phyloP scores from a whole-genome alignment of 2,329 filamentous ascomycete species.

The Arthrinium phaeospermum region DNA sequence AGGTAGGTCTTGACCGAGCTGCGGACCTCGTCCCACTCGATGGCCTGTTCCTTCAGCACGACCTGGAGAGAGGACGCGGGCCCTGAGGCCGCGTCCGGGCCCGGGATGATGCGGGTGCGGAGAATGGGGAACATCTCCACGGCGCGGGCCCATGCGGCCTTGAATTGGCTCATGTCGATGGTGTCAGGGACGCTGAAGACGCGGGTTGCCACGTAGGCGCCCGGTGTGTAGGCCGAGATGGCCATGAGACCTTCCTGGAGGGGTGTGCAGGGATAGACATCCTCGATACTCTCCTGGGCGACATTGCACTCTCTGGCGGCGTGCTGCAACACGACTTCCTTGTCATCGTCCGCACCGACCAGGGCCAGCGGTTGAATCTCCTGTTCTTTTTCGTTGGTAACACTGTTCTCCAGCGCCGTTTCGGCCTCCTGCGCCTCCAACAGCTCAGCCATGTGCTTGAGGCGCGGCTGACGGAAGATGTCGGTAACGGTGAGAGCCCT shows the following conservation, averaged over 20 bases:
- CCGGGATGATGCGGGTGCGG: not conserved
- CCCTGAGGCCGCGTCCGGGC: too few species aligned
- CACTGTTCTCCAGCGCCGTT: too few species aligned
- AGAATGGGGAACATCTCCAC: not conserved
- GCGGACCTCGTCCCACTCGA: not conserved
- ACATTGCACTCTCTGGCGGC: too few species aligned
- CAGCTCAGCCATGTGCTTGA: too few species aligned
- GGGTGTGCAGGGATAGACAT: conserved; percentile 31
- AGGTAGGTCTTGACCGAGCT: too few species aligned
- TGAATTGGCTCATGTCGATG: not conserved
- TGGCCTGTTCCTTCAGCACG: not conserved
- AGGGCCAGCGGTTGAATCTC: too few species aligned
- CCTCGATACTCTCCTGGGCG: not conserved
- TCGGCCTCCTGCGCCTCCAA: too few species aligned
- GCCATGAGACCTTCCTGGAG: conserved; percentile 39
- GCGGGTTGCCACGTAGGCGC: conserved; percentile 34
- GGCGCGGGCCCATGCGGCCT: not conserved
- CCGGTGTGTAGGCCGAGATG: conserved; percentile 30
- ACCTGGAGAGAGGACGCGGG: not conserved
- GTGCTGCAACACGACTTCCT: too few species aligned
- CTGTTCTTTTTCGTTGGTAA: too few species aligned
- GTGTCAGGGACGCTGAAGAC: conserved; percentile 7
- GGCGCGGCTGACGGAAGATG: conserved; percentile 40
- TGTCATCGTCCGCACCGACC: too few species aligned
- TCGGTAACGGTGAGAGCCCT: conserved; percentile 50